Evolutionary conservation across 441 rosid genomes (phyloP).

Genomic region (Adansonia gregorii): DNA sequence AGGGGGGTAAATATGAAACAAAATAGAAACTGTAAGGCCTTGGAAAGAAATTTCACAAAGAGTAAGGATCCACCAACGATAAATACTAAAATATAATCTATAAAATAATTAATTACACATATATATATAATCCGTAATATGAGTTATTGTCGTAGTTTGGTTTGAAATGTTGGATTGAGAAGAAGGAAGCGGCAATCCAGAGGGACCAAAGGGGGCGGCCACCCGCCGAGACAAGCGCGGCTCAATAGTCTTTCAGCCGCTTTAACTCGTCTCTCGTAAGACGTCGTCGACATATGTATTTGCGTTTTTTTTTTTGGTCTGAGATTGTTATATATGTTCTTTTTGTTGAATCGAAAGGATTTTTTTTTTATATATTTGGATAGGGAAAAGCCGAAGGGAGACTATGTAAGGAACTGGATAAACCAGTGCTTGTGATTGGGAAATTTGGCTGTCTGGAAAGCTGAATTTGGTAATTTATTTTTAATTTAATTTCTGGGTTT

Average conservation of each 20-base stretch:
- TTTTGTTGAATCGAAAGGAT: not conserved
- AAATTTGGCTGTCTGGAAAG: not conserved
- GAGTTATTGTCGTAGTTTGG: constrained; percentile 7
- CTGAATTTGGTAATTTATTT: constrained; percentile 10
- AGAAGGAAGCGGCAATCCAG: constrained; percentile 46
- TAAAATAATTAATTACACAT: not conserved
- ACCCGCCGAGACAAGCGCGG: constrained; percentile 10
- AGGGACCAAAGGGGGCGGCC: not conserved
- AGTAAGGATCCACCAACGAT: not conserved
- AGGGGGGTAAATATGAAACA: not conserved
- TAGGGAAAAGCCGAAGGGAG: constrained; percentile 17
- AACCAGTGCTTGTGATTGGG: constrained; percentile 9
- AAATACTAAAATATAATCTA: not conserved
- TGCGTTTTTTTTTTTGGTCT: not conserved
- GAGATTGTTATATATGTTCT: not conserved
- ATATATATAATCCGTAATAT: not conserved
- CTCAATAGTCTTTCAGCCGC: constrained; percentile 22
- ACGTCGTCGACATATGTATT: not conserved
- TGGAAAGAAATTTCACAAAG: not conserved
- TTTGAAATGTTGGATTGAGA: constrained; percentile 37
- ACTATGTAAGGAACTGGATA: constrained; percentile 13
- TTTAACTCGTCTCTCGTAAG: constrained; percentile 13
- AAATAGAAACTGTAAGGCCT: not conserved
- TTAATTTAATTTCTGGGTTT: not conserved
- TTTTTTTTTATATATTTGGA: not conserved